A percentile compares a stretch with the other conserved stretches of the same genome.
Evolutionary conservation across 2,329 filamentous ascomycete genomes (phyloP).

Genomic region (Phoma herbarum): DNA sequence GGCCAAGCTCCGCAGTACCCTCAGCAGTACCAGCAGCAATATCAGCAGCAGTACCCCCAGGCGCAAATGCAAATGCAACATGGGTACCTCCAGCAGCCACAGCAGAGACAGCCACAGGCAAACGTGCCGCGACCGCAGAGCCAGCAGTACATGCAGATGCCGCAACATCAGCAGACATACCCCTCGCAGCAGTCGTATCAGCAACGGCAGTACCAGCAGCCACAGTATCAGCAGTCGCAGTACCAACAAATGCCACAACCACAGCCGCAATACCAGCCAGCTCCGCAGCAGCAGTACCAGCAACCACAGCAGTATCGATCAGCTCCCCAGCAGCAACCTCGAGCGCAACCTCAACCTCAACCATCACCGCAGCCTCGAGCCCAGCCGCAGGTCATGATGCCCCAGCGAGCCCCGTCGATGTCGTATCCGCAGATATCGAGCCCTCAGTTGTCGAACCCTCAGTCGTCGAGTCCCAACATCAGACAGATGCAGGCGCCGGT

Average conservation of each 20-base stretch:
- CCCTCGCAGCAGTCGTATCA: constrained; percentile 12
- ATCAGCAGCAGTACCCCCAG: constrained; percentile 32
- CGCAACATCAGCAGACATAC: constrained; percentile 18
- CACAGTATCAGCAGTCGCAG: constrained; percentile 23
- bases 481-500: constrained; percentile 41
- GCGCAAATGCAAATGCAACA: constrained; percentile 35
- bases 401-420: constrained; percentile 31
- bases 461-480: constrained; percentile 36
- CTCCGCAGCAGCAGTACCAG: constrained; percentile 22
- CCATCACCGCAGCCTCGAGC: constrained; percentile 2
- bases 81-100: constrained; percentile 31
- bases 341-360: constrained; percentile 8
- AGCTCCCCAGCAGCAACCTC: constrained; percentile 32
- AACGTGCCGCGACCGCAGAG: constrained; percentile 34
- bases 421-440: constrained; percentile 41
- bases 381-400: constrained; percentile 44
- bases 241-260: constrained; percentile 5
- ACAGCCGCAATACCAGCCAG: constrained; percentile 16
- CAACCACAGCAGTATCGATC: constrained; percentile 30
- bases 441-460: constrained; percentile 35
- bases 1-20: constrained; percentile 36
- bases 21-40: constrained; percentile 36
- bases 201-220: constrained; percentile 5
- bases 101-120: constrained; percentile 28
- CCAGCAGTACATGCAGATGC: constrained; percentile 39